Percentiles rank a stretch among this genome's conserved stretches.
phyloP scores from a whole-genome alignment of 2,329 filamentous ascomycete genomes.

The Teratosphaeria nubilosa region DNA sequence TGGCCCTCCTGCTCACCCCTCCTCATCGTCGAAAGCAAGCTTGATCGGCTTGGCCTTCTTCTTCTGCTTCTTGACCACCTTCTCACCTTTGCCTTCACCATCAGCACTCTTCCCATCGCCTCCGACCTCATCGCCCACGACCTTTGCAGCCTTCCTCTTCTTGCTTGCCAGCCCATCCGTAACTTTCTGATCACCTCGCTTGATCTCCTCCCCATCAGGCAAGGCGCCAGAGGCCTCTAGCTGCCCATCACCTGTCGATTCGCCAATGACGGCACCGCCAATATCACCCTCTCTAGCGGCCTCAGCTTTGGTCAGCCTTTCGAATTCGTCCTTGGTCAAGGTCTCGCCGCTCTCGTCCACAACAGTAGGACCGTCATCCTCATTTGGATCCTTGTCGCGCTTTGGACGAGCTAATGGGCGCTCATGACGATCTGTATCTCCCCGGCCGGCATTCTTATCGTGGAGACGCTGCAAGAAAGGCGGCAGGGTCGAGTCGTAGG shows the following conservation, averaged over 20 bases:
- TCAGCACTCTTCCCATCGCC: slow-evolving; percentile 1
- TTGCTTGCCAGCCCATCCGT: slow-evolving; percentile 20
- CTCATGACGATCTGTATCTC: slow-evolving; percentile 35
- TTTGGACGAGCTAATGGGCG: slow-evolving; percentile 35
- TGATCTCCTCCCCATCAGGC: slow-evolving; percentile 6
- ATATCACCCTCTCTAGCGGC: slow-evolving; percentile 5
- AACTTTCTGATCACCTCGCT: slow-evolving; percentile 7
- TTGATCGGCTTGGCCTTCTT: slow-evolving; percentile 27
- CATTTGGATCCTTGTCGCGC: slow-evolving; percentile 52
- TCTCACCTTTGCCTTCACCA: background rate
- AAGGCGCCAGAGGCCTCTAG: slow-evolving; percentile 17
- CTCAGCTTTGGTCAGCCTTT: slow-evolving; percentile 27
- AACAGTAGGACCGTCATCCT: slow-evolving; percentile 66
- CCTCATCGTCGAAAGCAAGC: slow-evolving; percentile 26
- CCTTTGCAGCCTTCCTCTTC: slow-evolving; percentile 28
- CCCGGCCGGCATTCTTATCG: slow-evolving; percentile 43
- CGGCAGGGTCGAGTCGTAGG: slow-evolving; percentile 49
- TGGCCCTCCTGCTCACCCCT: slow-evolving; percentile 2
- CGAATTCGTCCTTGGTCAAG: slow-evolving; percentile 41
- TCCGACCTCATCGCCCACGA: slow-evolving; percentile 22
- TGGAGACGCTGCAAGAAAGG: slow-evolving; percentile 38
- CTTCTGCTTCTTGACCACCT: slow-evolving; percentile 22
- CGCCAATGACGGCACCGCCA: slow-evolving; percentile 12
- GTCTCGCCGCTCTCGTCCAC: slow-evolving; percentile 62
- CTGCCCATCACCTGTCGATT: slow-evolving; percentile 2